Percentiles rank a stretch among this genome's conserved stretches.
Conservation (phyloP, 2,329 filamentous ascomycete species). For the Shiraia sp. region DNA sequence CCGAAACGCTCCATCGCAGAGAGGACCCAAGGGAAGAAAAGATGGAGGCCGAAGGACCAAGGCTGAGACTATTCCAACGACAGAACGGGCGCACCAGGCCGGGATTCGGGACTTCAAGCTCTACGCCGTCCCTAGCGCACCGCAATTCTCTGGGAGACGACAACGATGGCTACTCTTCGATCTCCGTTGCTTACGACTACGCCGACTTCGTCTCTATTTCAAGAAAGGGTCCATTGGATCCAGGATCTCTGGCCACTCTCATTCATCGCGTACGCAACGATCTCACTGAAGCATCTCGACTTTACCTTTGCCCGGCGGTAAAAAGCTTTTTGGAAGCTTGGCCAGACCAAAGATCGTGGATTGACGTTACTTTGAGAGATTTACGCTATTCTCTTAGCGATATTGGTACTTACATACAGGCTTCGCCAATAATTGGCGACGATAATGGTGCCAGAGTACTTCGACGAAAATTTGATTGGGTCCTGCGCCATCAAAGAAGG, state of each 20-base stretch:
- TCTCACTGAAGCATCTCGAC: conserved; percentile 30
- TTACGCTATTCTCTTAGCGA: conserved; percentile 30
- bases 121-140: conserved; percentile 5
- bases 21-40: conserved; percentile 1
- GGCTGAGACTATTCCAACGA: conserved; percentile 17
- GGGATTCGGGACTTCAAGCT: conserved; percentile 5
- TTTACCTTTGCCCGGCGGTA: conserved; percentile 24
- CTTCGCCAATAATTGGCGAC: conserved; percentile 24
- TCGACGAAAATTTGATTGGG: conserved; percentile 36
- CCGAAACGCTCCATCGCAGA: conserved; percentile 17
- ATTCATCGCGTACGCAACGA: conserved; percentile 34
- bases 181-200: conserved; percentile 32
- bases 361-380: conserved; percentile 28
- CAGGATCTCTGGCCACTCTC: conserved; percentile 24
- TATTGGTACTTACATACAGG: conserved; percentile 34
- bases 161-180: conserved; percentile 16
- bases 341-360: conserved; percentile 28
- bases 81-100: conserved; percentile 11
- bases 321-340: conserved; percentile 24
- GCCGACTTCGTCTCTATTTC: conserved; percentile 29
- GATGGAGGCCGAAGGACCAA: conserved; percentile 6
- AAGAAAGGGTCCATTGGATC: conserved; percentile 28
- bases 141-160: conserved; percentile 13
- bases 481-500: conserved; percentile 31
- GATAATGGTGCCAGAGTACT: conserved; percentile 22